Percentiles rank a stretch among this genome's conserved stretches.
phyloP scores from a whole-genome alignment of 1,139 yeast genomes.

The Blastobotrys serpentis region DNA sequence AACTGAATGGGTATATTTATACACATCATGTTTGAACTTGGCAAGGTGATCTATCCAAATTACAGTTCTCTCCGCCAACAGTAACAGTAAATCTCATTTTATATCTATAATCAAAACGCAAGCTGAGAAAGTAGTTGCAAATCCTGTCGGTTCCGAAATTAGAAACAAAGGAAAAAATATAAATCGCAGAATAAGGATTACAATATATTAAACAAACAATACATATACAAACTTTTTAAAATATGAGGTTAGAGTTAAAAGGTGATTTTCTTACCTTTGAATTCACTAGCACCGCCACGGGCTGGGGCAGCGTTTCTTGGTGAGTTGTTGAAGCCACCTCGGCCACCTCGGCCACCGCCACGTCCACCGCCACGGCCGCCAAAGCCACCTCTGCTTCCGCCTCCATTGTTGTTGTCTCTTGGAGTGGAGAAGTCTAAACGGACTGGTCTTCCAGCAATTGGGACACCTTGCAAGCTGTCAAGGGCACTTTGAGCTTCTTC shows the following conservation, averaged over 20 bases:
- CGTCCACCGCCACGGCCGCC: conserved; percentile 49
- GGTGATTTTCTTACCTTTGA: conserved; percentile 41
- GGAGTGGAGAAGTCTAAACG: conserved; percentile 96
- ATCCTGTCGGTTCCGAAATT: not conserved
- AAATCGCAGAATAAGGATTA: too few relatives aligned
- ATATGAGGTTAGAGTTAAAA: conserved; percentile 27
- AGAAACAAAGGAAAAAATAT: not conserved
- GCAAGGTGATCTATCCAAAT: too few relatives aligned
- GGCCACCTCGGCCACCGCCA: conserved; percentile 34
- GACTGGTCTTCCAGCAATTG: conserved; percentile 88
- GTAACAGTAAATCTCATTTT: too few relatives aligned
- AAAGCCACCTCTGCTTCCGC: conserved; percentile 46
- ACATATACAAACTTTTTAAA: conserved; percentile 3
- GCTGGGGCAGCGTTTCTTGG: conserved; percentile 36
- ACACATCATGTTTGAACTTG: too few relatives aligned
- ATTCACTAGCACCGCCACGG: conserved; percentile 31
- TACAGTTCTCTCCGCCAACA: too few relatives aligned
- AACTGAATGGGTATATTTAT: too few relatives aligned
- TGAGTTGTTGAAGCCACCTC: conserved; percentile 28
- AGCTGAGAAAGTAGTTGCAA: too few relatives aligned
- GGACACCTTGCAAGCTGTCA: conserved; percentile 83
- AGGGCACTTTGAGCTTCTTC: conserved; percentile 92
- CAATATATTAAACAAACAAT: conserved; percentile 6
- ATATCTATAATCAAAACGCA: not conserved
- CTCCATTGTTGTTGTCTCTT: conserved; percentile 53